These are phyloP conservation scores for Saksenaea vasiformis DNA, from an alignment of 371 early-diverging fungal species.

Conservation along the genomic window DNA sequence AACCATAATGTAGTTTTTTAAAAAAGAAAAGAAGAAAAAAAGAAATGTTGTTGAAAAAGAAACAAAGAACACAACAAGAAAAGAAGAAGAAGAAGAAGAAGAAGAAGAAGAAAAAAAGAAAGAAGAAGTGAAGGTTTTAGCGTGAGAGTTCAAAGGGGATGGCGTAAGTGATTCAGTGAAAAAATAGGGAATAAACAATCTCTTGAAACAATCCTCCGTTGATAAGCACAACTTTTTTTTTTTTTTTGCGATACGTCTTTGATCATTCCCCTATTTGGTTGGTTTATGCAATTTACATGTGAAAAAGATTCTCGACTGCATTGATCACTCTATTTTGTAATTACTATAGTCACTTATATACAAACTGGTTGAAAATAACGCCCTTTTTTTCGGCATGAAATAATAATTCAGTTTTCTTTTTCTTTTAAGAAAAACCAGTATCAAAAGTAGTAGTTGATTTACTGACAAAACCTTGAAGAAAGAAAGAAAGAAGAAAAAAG, in stretches of 20 bases:
- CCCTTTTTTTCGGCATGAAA: neutral
- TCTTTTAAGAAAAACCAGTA: neutral
- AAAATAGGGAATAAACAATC: too few species aligned
- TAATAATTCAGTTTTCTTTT: neutral
- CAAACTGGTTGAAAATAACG: too few species aligned
- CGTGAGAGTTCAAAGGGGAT: too few species aligned
- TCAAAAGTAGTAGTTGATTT: too few species aligned
- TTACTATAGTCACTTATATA: too few species aligned
- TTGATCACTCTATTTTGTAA: slow-evolving; percentile 2
- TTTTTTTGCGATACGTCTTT: neutral
- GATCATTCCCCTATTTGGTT: slow-evolving; percentile 1
- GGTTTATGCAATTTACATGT: slow-evolving; percentile 4
- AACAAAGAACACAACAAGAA: neutral
- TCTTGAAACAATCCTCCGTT: too few species aligned
- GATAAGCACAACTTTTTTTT: neutral
- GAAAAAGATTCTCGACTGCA: neutral
- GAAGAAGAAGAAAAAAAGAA: neutral
- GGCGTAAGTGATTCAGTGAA: too few species aligned
- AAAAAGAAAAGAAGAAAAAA: neutral
- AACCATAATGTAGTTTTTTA: neutral
- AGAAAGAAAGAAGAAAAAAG: neutral
- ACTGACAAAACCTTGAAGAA: too few species aligned
- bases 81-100: neutral
- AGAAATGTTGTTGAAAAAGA: neutral
- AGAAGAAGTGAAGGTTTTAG: neutral